Evolutionary conservation across 768 basidiomycete genomes (phyloP).

Genomic region (Termitomyces sp.): DNA sequence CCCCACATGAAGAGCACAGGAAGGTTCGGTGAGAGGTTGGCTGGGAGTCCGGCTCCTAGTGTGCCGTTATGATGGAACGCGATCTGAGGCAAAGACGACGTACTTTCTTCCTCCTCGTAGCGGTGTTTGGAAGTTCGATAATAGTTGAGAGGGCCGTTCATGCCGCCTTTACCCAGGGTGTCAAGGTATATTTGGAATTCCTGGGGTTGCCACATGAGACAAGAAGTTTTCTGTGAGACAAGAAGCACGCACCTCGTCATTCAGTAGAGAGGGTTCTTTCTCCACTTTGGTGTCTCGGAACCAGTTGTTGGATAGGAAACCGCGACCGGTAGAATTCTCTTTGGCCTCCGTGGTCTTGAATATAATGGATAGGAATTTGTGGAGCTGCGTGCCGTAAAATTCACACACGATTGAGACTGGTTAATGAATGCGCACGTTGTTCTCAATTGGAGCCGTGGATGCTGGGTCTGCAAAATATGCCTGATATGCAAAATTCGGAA

Average conservation of each 20-base stretch:
- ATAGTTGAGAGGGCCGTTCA: constrained; percentile 77
- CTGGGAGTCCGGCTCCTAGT: constrained; percentile 42
- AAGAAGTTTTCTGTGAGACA: not conserved
- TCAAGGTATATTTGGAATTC: constrained; percentile 54
- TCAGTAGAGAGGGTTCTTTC: constrained; percentile 24
- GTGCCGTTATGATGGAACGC: not conserved
- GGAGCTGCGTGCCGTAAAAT: constrained; percentile 29
- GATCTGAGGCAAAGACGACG: constrained; percentile 5
- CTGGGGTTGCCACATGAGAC: constrained; percentile 30
- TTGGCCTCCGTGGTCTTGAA: constrained; percentile 22
- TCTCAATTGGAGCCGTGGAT: constrained; percentile 56
- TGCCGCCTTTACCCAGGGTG: constrained; percentile 42
- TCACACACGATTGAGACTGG: constrained; percentile 38
- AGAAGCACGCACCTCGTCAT: constrained; percentile 22
- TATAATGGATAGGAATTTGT: constrained; percentile 32
- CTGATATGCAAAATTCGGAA: constrained; percentile 67
- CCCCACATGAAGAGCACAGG: constrained; percentile 66
- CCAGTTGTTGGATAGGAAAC: constrained; percentile 26
- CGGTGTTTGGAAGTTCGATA: constrained; percentile 62
- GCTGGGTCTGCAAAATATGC: constrained; percentile 56
- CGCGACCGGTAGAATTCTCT: constrained; percentile 22
- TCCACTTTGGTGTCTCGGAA: constrained; percentile 17
- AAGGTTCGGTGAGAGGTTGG: constrained; percentile 43
- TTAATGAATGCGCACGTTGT: constrained; percentile 41
- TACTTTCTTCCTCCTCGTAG: constrained; percentile 65